These are phyloP conservation scores for Mucor mucedo DNA, from an alignment of 371 early-diverging fungal species.

Conservation along the genomic window DNA sequence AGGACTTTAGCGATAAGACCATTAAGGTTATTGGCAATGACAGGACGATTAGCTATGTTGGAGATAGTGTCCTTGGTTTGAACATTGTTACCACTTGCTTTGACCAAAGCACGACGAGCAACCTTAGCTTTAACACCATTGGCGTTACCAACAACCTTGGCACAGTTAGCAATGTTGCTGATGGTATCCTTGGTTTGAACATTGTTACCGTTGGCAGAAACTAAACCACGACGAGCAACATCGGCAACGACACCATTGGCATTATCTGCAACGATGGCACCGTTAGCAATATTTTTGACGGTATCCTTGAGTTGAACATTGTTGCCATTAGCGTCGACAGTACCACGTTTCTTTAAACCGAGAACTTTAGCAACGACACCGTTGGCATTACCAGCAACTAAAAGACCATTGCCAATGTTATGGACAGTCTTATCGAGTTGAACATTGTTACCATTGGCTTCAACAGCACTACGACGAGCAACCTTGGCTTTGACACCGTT, in stretches of 20 bases:
- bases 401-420: neutral
- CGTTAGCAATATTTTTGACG: neutral
- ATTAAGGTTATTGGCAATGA: neutral
- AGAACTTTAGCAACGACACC: neutral
- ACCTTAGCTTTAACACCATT: neutral
- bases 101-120: neutral
- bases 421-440: neutral
- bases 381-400: constrained; percentile 3
- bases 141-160: neutral
- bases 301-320: constrained; percentile 5
- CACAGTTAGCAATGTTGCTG: neutral
- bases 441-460: constrained; percentile 6
- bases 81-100: constrained; percentile 7
- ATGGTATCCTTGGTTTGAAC: neutral
- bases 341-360: neutral
- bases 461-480: constrained; percentile 1
- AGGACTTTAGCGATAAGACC: neutral
- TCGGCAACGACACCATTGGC: neutral
- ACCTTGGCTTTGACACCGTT: constrained; percentile 1
- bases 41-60: neutral
- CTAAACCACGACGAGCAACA: neutral
- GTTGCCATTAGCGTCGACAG: constrained; percentile 4
- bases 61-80: neutral
- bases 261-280: neutral
- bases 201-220: constrained; percentile 8